Evolutionary conservation across 75 land plant genomes (phyloP), one percentile per base, ranked within the genome.

Genomic region (Pseudotsuga menziesii): DNA sequence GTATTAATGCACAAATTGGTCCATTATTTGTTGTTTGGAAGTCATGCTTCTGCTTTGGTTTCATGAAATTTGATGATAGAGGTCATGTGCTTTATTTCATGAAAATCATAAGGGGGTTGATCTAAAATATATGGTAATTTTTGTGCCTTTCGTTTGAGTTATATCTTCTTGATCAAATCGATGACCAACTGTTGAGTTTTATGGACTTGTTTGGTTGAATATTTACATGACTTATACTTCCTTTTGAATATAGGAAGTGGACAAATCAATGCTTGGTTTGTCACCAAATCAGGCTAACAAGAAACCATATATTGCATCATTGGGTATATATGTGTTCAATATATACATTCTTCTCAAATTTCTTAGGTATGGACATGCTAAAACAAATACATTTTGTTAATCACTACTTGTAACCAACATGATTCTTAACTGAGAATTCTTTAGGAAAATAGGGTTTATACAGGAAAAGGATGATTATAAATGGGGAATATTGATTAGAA

Each of bases 11-110:
- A 44, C 52, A 44, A 44, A 44, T 44, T 44, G 52, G 11, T 44
- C 52, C 52, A 44, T 44, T 8, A 60, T 77, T 32, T 75, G 25
- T 0, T 80, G 39, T 23, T 56, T 78, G 72, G 76, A 88, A 95
- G 98, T 83, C 96, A 96, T 36, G 96, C 94, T 78, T 95, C 98
- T 27, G 98, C 76, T 95, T 81, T 85, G 98, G 98, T 70, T 74
- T 95, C 75, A 85, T 95, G 93, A 95, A 93, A 70, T 88, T 91
- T 58, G 92, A 95, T 78, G 82, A 81, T 58, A 79, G 75, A 74
- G 96, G 96, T 16, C 83, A 86, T 48, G 80, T 95, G 39, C 62
- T 82, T 59, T 88, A 89, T 59, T 95, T 93, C 72, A 74, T 54
- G 96, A 95, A 76, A 95, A 95, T 78, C 98, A 96, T 52, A 93